Evolutionary conservation across 495 filamentous ascomycete genomes (phyloP).

Genomic region (Penicillium samsonianum): DNA sequence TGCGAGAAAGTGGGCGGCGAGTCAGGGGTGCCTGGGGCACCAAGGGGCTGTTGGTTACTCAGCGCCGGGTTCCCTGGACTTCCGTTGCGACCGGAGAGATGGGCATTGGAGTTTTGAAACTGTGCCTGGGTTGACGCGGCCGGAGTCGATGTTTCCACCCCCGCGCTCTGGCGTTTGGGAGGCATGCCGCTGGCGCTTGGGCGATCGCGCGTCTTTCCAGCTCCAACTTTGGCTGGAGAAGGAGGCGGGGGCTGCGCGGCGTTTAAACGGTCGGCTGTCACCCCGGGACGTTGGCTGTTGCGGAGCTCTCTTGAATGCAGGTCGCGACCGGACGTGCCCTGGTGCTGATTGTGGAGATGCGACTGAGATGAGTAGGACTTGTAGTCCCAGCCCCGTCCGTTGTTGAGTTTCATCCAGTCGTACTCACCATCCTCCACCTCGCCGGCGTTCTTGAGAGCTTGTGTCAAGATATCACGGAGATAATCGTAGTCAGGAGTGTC

Average conservation of each 20-base stretch:
- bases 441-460: constrained; percentile 91
- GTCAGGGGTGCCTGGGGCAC: constrained; percentile 45
- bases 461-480: constrained; percentile 92
- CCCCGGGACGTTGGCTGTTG: constrained; percentile 60
- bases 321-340: constrained; percentile 75
- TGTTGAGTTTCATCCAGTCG: constrained; percentile 99
- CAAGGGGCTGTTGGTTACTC: constrained; percentile 49
- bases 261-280: constrained; percentile 94
- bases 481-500: constrained; percentile 99
- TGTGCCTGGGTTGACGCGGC: constrained; percentile 84
- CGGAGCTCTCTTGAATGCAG: constrained; percentile 66
- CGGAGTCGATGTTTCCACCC: constrained; percentile 74
- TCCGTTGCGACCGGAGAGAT: constrained; percentile 67
- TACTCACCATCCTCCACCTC: constrained; percentile 98
- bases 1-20: constrained; percentile 53
- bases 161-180: constrained; percentile 76
- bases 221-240: constrained; percentile 78
- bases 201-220: constrained; percentile 75
- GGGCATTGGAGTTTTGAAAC: constrained; percentile 86
- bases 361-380: constrained; percentile 81
- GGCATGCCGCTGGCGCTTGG: constrained; percentile 73
- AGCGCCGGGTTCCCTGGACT: constrained; percentile 58
- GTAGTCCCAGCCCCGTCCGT: constrained; percentile 92
- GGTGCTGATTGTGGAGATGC: constrained; percentile 73
- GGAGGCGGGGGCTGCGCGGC: constrained; percentile 89